phyloP scores from a whole-genome alignment of 2,329 filamentous ascomycete species.

The Fusarium sororula region DNA sequence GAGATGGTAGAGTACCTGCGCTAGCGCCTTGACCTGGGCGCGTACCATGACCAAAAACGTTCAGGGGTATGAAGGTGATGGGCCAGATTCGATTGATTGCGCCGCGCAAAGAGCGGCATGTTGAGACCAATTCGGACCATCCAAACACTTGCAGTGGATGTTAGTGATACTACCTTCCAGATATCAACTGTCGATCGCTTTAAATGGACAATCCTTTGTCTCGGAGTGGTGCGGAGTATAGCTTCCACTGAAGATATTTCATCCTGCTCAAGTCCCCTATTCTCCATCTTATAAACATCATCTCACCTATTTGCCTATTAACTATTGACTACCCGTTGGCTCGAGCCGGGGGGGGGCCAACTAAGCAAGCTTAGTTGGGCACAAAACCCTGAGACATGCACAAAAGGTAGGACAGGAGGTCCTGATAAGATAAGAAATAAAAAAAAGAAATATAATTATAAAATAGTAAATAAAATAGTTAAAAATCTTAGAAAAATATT shows the following conservation, averaged over 20 bases:
- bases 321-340: no score
- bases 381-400: no score
- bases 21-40: slow-evolving; percentile 23
- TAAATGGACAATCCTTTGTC: background rate
- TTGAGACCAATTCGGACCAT: slow-evolving; percentile 5
- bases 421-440: no score
- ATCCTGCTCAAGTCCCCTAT: background rate
- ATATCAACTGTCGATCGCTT: background rate
- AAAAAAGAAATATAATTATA: no score
- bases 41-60: slow-evolving; percentile 6
- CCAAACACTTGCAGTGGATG: background rate
- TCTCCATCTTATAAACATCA: background rate
- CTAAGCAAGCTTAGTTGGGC: no score
- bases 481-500: no score
- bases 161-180: slow-evolving; percentile 19
- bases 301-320: background rate
- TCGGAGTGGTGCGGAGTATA: background rate
- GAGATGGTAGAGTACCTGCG: slow-evolving; percentile 28
- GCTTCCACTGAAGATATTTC: background rate
- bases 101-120: slow-evolving; percentile 15
- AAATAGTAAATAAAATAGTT: no score
- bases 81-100: slow-evolving; percentile 10
- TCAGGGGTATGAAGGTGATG: slow-evolving; percentile 14
- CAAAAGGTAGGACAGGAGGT: no score
- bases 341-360: no score